Evolutionary conservation across 257 asterid species (phyloP), one percentile per base, ranked within the genome.

Genomic region (Linaria vulgaris): DNA sequence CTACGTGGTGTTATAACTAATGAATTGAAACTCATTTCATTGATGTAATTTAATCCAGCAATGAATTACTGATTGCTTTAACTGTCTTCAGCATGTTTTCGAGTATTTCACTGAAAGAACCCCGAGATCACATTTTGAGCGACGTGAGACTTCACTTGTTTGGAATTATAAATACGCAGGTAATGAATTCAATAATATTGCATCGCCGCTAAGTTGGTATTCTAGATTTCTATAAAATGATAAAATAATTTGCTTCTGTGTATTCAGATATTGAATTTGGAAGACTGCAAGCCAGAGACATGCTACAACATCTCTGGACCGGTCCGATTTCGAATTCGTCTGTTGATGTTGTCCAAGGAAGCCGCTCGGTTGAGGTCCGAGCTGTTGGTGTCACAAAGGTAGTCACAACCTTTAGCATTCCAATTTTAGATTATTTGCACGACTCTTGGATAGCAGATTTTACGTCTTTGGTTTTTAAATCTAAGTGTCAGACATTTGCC

Each of bases 81-180:
- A 63, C 47, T 73, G 57, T 64, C 67, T 56, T 68, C 90, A 92
- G 99, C 97, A 92, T 52, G 99, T 92, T 56, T 85, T 92, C 19
- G 94, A 92, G 81, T 89, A 92, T 80, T 92, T 92, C 78, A 92
- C 97, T 15, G 96, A 92, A 76, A 83, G 99, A 80, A 92, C 99
- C 6, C 99, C 99, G 1, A 85, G 99, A 69, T 92, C 99, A 17
- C 90, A 79, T 63, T 87, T 78, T 68, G 96, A 92, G 69, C 82
- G 46, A 12, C 97, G 97, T 12, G 94, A 87, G 72, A 92, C 99
- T 53, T 92, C 97, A 59, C 89, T 89, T 59, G 95, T 89, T 38
- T 92, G 99, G 99, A 92, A 87, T 68, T 92, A 87, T 77, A 92
- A 92, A 78, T 92, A 92, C 78, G 78, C 99, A 81, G 99, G 99